phyloP scores from a whole-genome alignment of 2,329 filamentous ascomycete genomes.

The Epicoccum sorghinum region DNA sequence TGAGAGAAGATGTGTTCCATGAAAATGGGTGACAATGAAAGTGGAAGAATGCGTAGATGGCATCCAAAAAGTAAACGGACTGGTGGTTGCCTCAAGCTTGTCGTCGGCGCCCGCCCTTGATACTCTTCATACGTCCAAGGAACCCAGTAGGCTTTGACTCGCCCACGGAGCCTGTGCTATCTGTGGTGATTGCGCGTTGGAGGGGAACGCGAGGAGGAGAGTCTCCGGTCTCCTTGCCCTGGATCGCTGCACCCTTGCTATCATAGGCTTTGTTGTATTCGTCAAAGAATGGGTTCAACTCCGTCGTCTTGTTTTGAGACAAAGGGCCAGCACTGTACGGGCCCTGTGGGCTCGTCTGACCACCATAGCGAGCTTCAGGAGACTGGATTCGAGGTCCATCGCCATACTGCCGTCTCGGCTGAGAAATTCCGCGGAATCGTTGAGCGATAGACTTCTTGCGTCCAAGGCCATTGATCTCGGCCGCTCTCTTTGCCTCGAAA shows the following conservation, averaged over 20 bases:
- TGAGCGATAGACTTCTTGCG: slow-evolving; percentile 96
- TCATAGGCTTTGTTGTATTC: slow-evolving; percentile 76
- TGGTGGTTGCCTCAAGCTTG: slow-evolving; percentile 30
- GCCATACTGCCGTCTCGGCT: slow-evolving; percentile 66
- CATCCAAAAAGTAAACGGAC: background rate
- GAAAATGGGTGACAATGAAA: slow-evolving; percentile 25
- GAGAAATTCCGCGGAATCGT: slow-evolving; percentile 83
- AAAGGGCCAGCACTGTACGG: slow-evolving; percentile 50
- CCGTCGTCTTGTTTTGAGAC: slow-evolving; percentile 44
- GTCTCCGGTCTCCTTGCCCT: slow-evolving; percentile 50
- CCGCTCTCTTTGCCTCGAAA: slow-evolving; percentile 63
- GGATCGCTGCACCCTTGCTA: slow-evolving; percentile 66
- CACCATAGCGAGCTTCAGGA: slow-evolving; percentile 61
- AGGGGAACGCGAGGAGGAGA: slow-evolving; percentile 42
- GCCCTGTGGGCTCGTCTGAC: slow-evolving; percentile 34
- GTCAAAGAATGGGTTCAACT: slow-evolving; percentile 77
- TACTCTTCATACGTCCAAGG: slow-evolving; percentile 46
- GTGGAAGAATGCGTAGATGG: slow-evolving; percentile 17
- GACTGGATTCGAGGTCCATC: slow-evolving; percentile 47
- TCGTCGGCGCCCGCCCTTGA: slow-evolving; percentile 46
- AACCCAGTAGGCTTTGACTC: slow-evolving; percentile 42
- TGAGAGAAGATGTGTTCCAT: slow-evolving; percentile 19
- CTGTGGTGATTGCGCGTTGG: slow-evolving; percentile 41
- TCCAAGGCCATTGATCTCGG: slow-evolving; percentile 62
- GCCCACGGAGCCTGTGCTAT: slow-evolving; percentile 33